Conservation (phyloP, 1,284 basidiomycete genomes). For the Leccinum colubrinum region DNA sequence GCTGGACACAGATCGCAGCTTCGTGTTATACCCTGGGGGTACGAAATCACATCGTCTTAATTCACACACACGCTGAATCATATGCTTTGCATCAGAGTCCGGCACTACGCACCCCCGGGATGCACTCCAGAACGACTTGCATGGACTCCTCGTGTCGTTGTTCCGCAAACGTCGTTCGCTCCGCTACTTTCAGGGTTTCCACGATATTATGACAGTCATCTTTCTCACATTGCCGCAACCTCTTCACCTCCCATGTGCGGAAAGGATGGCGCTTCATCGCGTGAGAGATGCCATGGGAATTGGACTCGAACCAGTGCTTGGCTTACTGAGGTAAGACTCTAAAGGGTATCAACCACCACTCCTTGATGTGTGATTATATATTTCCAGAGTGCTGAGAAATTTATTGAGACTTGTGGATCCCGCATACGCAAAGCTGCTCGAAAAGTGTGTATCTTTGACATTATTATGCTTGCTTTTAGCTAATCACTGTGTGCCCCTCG, state of each 20-base stretch:
- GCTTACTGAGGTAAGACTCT: slow-evolving; percentile 62
- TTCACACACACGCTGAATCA: slow-evolving; percentile 15
- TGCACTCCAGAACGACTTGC: slow-evolving; percentile 62
- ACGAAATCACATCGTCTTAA: neutral
- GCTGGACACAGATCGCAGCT: slow-evolving; percentile 86
- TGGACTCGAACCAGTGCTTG: slow-evolving; percentile 83
- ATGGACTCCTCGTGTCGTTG: slow-evolving; percentile 72
- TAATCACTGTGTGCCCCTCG: slow-evolving; percentile 2
- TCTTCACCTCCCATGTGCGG: slow-evolving; percentile 54
- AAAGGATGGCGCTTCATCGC: slow-evolving; percentile 78
- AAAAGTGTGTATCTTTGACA: slow-evolving; percentile 48
- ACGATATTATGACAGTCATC: slow-evolving; percentile 88
- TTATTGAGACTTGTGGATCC: slow-evolving; percentile 71
- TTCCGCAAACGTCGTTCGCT: slow-evolving; percentile 74
- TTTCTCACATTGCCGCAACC: slow-evolving; percentile 75
- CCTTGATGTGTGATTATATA: neutral
- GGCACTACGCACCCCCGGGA: slow-evolving; percentile 29
- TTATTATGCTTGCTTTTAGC: neutral
- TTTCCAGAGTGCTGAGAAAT: slow-evolving; percentile 62
- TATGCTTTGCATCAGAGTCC: slow-evolving; percentile 27
- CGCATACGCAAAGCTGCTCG: slow-evolving; percentile 64
- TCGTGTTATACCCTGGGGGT: slow-evolving; percentile 81
- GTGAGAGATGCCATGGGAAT: slow-evolving; percentile 88
- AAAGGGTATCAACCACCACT: neutral
- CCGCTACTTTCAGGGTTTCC: slow-evolving; percentile 93